Evolutionary conservation across 257 asterid species (phyloP).

Genomic region (Verbena officinalis): DNA sequence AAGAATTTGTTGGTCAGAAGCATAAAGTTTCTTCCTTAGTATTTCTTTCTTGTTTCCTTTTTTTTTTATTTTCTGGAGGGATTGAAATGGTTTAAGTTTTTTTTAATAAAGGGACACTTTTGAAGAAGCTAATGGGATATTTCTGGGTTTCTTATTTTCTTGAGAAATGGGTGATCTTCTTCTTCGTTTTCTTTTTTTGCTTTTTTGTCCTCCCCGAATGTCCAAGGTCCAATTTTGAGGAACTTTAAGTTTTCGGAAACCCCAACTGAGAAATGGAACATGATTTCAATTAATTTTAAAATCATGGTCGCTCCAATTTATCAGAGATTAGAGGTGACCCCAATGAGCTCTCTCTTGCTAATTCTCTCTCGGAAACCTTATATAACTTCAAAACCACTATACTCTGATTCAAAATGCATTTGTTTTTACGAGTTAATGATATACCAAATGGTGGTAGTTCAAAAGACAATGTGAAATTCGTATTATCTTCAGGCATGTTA

Average conservation of each 20-base stretch:
- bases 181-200: too few species aligned
- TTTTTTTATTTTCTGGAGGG: neutral
- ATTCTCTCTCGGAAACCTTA: neutral
- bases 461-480: neutral
- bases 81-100: slow-evolving; percentile 5
- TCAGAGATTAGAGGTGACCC: neutral
- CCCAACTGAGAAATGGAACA: slow-evolving; percentile 2
- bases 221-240: neutral
- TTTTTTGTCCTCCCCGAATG: too few species aligned
- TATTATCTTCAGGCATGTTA: neutral
- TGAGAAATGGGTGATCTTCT: slow-evolving; percentile 10
- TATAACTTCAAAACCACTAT: neutral
- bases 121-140: slow-evolving; percentile 11
- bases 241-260: neutral
- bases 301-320: neutral
- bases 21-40: neutral
- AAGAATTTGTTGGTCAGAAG: slow-evolving; percentile 10
- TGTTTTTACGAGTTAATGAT: neutral
- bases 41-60: neutral
- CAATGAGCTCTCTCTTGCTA: neutral
- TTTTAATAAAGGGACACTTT: neutral
- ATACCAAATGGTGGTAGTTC: neutral
- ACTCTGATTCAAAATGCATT: slow-evolving; percentile 11
- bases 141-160: neutral
- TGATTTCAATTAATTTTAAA: neutral